Conservation (phyloP, 2,329 filamentous ascomycete species). For the Capronia epimyces region DNA sequence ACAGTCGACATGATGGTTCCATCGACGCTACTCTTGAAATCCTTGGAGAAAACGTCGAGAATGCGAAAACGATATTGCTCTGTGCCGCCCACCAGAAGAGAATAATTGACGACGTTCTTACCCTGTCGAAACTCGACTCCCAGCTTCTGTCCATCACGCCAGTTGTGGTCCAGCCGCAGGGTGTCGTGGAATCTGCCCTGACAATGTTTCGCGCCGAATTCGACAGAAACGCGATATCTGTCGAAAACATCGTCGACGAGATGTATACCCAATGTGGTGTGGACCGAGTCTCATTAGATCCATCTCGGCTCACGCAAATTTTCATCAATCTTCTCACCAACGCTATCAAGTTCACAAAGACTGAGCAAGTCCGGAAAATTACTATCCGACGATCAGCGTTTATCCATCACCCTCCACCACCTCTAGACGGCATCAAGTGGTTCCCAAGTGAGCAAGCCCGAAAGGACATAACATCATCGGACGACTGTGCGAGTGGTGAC, state of each 20-base stretch:
- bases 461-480: constrained; percentile 32
- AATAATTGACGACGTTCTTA: constrained; percentile 68
- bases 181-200: constrained; percentile 57
- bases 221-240: constrained; percentile 9
- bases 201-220: constrained; percentile 75
- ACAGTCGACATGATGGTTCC: constrained; percentile 1
- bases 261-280: background rate
- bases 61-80: constrained; percentile 67
- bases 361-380: constrained; percentile 9
- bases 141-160: constrained; percentile 67
- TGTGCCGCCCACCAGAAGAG: constrained; percentile 75
- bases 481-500: constrained; percentile 52
- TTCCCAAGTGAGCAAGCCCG: constrained; percentile 17
- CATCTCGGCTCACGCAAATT: constrained; percentile 54
- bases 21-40: constrained; percentile 33
- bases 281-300: constrained; percentile 49
- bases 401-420: background rate
- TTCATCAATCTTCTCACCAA: constrained; percentile 58
- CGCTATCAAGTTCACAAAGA: constrained; percentile 55
- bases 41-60: constrained; percentile 60
- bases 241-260: constrained; percentile 15
- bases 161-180: constrained; percentile 60
- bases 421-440: constrained; percentile 15
- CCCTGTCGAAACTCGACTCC: constrained; percentile 69
- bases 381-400: constrained; percentile 14